Conservation (phyloP, 306 rosid genomes). For the Datisca glomerata region DNA sequence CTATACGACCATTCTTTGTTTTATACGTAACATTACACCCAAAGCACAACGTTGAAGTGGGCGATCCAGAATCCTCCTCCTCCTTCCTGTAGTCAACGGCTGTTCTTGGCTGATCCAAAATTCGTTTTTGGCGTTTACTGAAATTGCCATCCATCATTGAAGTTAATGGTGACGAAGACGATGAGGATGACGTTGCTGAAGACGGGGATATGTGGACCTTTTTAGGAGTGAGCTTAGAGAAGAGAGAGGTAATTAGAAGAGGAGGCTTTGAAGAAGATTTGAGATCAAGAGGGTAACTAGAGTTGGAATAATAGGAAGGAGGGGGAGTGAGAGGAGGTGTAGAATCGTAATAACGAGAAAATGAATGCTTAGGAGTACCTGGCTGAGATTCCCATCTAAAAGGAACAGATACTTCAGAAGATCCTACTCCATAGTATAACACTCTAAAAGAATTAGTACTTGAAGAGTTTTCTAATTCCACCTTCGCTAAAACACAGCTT, state of each 20-base stretch:
- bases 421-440: constrained; percentile 31
- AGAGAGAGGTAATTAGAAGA: no score
- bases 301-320: constrained; percentile 18
- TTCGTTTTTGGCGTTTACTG: no score
- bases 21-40: no score
- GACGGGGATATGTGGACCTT: neutral
- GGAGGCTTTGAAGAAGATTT: no score
- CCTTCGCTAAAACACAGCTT: no score
- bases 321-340: constrained; percentile 37
- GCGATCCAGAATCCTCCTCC: constrained; percentile 4
- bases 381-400: constrained; percentile 46
- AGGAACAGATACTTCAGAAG: constrained; percentile 24
- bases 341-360: constrained; percentile 12
- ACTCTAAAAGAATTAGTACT: constrained; percentile 20
- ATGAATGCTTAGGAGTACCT: constrained; percentile 36
- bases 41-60: constrained; percentile 18
- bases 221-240: neutral
- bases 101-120: no score
- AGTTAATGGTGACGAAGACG: constrained; percentile 2
- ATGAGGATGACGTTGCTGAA: neutral
- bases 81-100: constrained; percentile 4
- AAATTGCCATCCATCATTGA: no score
- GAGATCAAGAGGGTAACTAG: neutral
- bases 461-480: no score
- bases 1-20: no score